Base-by-base conservation (phyloP, 2,329 filamentous ascomycete species). In the Torrubiella hemipterigena region DNA sequence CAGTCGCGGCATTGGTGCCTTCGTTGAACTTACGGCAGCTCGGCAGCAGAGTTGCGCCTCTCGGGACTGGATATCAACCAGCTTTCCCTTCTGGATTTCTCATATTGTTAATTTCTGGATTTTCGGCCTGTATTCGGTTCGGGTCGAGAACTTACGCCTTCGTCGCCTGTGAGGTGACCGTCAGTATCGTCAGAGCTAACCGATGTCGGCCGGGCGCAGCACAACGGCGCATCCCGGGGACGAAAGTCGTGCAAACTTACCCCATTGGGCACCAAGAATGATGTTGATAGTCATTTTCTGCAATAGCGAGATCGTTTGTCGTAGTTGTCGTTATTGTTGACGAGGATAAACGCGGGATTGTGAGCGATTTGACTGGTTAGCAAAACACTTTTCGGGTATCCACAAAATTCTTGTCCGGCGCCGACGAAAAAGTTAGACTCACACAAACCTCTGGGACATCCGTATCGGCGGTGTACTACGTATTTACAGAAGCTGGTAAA, bases 181-280 rank as follows among this genome's bases (percentile, higher is more conserved):
- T n/a, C n/a, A n/a, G n/a, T 34, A 29, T 37, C 33, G 40, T 46
- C 33, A 42, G 35, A 42, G 39, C 35, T 33, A 38, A 27, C 37
- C 42, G 34, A 39, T 40, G 41, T 45, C 39, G 33, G 41, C 38
- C 16, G 27, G 34, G 39, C 29, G 30, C 23, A 34, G 17, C 21
- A 27, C 33, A 42, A 22, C 21, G 25, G 33, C 33, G 33, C 32
- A 37, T 42, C 32, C 32, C 33, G 38, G 41, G 30, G 19, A 33
- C 36, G 35, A 30, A 31, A 38, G 27, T 30, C 26, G 17, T 27
- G 15, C 20, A 26, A 33, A 50, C 51, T 38, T 46, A 56, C 54
- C 54, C 52, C 52, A 58, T 48, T 58, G 54, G 39, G 52, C 42
- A 33, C 54, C 54, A 29, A 56, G 44, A 46, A 55, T 49, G 26